phyloP scores from a whole-genome alignment of 169 alveolate genomes.

The Cryptosporidium viatorum region DNA sequence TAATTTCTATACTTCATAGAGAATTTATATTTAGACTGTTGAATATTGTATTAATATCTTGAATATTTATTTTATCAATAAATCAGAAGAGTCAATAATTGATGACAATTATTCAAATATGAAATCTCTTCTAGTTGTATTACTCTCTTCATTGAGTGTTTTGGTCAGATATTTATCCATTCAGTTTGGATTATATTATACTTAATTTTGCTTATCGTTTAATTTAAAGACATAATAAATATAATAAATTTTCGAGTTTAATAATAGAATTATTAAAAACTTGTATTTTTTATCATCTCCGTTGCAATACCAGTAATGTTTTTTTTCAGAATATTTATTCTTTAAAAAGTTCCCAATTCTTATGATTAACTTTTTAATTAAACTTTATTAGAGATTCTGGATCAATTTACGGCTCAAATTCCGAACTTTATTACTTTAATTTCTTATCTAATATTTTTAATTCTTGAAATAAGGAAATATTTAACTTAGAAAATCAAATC shows the following conservation, averaged over 20 bases:
- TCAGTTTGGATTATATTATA: conserved; percentile 76
- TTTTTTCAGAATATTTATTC: conserved; percentile 23
- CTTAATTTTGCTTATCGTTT: conserved; percentile 45
- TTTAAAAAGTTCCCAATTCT: conserved; percentile 25
- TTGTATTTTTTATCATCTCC: neutral
- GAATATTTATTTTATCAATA: conserved; percentile 74
- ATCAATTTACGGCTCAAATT: conserved; percentile 1
- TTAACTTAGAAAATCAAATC: neutral
- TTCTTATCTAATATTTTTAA: conserved; percentile 14
- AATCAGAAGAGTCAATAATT: conserved; percentile 44
- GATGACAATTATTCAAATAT: conserved; percentile 2
- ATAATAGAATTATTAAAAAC: neutral
- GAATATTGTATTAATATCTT: conserved; percentile 76
- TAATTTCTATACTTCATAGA: conserved; percentile 74
- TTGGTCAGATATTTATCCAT: conserved; percentile 75
- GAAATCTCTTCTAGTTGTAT: conserved; percentile 37
- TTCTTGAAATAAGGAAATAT: neutral
- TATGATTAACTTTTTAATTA: conserved; percentile 24
- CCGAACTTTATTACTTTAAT: conserved; percentile 12
- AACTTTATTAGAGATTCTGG: conserved; percentile 48
- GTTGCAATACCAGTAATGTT: conserved; percentile 11
- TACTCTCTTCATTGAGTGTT: conserved; percentile 76
- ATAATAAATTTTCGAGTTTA: neutral
- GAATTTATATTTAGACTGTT: conserved; percentile 76
- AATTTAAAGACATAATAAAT: neutral